A percentile compares a stretch with the other conserved stretches of the same genome.
Conservation (phyloP, 371 early-diverging fungal species). For the Rhizomucor pusillus region DNA sequence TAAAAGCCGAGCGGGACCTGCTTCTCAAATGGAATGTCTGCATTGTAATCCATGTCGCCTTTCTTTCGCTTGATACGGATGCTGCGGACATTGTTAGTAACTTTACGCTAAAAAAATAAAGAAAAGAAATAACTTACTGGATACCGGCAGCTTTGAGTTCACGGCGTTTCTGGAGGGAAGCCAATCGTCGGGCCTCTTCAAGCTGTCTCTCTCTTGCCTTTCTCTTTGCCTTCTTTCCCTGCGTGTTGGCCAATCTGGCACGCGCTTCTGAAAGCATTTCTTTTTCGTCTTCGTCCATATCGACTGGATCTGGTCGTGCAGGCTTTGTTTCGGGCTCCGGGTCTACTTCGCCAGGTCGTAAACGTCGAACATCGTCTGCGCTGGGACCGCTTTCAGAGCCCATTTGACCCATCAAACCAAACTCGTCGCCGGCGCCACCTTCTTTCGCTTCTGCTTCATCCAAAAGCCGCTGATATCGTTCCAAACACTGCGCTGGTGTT, state of each 20-base stretch:
- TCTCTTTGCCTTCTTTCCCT: conserved; percentile 98
- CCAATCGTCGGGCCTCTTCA: conserved; percentile 91
- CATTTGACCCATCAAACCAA: conserved; percentile 64
- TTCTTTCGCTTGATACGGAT: conserved; percentile 61
- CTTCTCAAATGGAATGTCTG: conserved; percentile 94
- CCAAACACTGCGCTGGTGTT: conserved; percentile 97
- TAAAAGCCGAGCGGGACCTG: conserved; percentile 88
- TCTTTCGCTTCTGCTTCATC: conserved; percentile 91
- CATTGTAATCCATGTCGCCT: conserved; percentile 91
- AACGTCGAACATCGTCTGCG: conserved; percentile 74
- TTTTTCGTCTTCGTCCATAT: conserved; percentile 99
- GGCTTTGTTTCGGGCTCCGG: conserved; percentile 97
- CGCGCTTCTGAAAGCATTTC: conserved; percentile 98
- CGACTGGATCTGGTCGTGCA: conserved; percentile 97
- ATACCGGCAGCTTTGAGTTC: conserved; percentile 98
- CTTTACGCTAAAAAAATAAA: neutral
- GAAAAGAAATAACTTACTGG: conserved; percentile 41
- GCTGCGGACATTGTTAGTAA: conserved; percentile 10
- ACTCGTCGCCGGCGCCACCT: conserved; percentile 53
- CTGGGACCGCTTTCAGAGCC: conserved; percentile 75
- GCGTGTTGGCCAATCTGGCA: conserved; percentile 97
- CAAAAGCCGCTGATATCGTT: conserved; percentile 91
- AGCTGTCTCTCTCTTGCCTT: conserved; percentile 97
- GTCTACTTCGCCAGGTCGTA: conserved; percentile 96
- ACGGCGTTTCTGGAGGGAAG: conserved; percentile 88